phyloP scores from a whole-genome alignment of 306 rosid species.

The Quercus berberidifolia region DNA sequence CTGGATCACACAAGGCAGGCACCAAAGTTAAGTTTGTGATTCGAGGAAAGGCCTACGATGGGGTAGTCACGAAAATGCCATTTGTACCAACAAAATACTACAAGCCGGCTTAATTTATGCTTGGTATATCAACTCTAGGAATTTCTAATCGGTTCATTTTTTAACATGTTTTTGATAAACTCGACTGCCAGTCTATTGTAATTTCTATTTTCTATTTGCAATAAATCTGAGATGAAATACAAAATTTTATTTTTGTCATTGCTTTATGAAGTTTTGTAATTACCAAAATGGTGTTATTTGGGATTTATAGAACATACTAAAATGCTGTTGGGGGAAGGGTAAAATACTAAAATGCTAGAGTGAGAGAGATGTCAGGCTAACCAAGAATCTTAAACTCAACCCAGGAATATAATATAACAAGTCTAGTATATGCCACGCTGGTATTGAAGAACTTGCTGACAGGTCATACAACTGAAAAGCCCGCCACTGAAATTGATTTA shows the following conservation, averaged over 20 bases:
- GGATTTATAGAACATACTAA: background rate
- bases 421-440: background rate
- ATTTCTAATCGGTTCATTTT: constrained; percentile 4
- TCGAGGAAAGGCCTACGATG: constrained; percentile 89
- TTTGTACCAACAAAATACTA: constrained; percentile 95
- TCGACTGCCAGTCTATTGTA: constrained; percentile 24
- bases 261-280: background rate
- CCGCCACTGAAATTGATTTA: too few relatives aligned
- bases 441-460: background rate
- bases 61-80: constrained; percentile 91
- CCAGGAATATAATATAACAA: background rate
- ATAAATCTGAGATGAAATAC: constrained; percentile 13
- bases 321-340: too few relatives aligned
- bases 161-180: too few relatives aligned
- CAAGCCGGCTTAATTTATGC: constrained; percentile 64
- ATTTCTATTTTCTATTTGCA: constrained; percentile 30
- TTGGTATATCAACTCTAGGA: constrained; percentile 14
- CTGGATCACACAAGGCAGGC: too few relatives aligned
- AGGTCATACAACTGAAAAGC: background rate
- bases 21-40: constrained; percentile 28
- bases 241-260: background rate
- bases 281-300: background rate
- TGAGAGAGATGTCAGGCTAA: too few relatives aligned
- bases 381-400: background rate
- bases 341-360: too few relatives aligned